Evolutionary conservation across 2,329 filamentous ascomycete genomes (phyloP).

Genomic region (Nakataea oryzae): DNA sequence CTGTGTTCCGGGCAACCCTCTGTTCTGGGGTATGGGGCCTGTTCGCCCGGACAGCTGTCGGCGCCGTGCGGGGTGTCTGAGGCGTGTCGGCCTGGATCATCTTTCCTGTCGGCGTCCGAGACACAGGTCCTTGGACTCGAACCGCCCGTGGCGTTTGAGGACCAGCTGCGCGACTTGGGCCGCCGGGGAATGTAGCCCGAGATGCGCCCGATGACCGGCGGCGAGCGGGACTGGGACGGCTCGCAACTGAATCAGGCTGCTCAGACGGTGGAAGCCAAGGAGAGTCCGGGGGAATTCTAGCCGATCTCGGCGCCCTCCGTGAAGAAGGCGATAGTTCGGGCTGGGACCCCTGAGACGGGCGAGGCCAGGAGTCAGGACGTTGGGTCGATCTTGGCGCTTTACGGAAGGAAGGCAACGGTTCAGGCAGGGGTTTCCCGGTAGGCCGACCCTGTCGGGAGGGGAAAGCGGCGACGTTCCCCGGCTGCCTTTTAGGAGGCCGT

Average conservation of each 20-base stretch:
- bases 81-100: not conserved
- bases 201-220: no score
- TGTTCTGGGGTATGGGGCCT: not conserved
- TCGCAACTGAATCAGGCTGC: no score
- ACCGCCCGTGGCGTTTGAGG: not conserved
- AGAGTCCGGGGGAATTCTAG: not conserved
- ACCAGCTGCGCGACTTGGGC: no score
- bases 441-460: not conserved
- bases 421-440: not conserved
- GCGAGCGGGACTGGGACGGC: no score
- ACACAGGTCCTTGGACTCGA: no score
- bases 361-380: no score
- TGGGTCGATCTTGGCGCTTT: no score
- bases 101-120: not conserved
- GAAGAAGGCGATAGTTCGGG: not conserved
- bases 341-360: no score
- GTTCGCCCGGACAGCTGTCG: not conserved
- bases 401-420: not conserved
- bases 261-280: not conserved
- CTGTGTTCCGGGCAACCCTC: not conserved
- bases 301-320: no score
- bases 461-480: not conserved
- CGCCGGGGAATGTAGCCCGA: not conserved
- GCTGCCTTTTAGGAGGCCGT: not conserved
- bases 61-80: not conserved